Evolutionary conservation across 2,329 filamentous ascomycete species (phyloP).

Genomic region (Calonectria pseudoturangicola): DNA sequence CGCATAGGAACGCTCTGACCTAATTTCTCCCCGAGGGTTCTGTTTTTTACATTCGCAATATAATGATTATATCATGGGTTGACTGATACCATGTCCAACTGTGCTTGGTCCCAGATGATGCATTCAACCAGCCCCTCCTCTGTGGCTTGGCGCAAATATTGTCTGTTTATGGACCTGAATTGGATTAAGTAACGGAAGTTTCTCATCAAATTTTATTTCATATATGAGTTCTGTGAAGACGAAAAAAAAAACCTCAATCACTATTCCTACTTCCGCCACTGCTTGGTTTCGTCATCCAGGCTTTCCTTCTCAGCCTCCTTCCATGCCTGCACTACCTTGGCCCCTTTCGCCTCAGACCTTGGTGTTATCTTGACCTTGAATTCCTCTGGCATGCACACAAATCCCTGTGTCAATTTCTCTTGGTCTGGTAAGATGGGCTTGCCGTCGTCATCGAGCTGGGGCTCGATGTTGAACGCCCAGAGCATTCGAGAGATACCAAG

Average conservation of each 20-base stretch:
- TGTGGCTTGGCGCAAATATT: too few relatives aligned
- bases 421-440: conserved; percentile 20
- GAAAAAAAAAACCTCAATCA: too few relatives aligned
- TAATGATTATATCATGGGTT: not conserved
- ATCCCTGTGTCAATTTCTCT: conserved; percentile 21
- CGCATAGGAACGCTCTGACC: not conserved
- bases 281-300: too few relatives aligned
- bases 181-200: too few relatives aligned
- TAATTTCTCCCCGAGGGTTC: not conserved
- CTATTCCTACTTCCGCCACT: too few relatives aligned
- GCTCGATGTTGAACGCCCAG: conserved; percentile 4
- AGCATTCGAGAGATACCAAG: not conserved
- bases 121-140: too few relatives aligned
- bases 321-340: too few relatives aligned
- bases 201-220: too few relatives aligned
- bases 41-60: not conserved
- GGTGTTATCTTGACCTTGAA: conserved; percentile 19
- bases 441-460: not conserved
- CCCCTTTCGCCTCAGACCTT: not conserved
- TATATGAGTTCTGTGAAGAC: too few relatives aligned
- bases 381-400: conserved; percentile 34
- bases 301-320: too few relatives aligned
- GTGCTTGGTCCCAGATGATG: too few relatives aligned
- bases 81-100: not conserved
- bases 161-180: too few relatives aligned